Percentiles rank a stretch among this genome's conserved stretches.
phyloP scores from a whole-genome alignment of 768 basidiomycete genomes.

The Termitomyces bulborhizus region DNA sequence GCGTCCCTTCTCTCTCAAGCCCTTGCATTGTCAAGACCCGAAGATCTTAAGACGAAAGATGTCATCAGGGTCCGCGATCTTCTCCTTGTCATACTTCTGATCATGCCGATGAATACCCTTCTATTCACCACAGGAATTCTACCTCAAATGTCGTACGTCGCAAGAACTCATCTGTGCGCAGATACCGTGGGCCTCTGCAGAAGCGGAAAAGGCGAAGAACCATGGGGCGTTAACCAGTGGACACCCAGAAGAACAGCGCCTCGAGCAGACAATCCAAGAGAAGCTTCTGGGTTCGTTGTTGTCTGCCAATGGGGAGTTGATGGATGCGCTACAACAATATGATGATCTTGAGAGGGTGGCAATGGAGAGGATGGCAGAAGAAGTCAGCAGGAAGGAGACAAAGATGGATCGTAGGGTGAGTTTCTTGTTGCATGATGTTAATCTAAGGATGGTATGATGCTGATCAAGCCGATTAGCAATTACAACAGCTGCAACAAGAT shows the following conservation, averaged over 20 bases:
- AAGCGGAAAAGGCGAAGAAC: conserved; percentile 52
- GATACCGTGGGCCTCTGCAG: conserved; percentile 86
- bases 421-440: conserved; percentile 4
- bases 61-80: conserved; percentile 40
- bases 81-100: no score
- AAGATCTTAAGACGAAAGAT: conserved; percentile 55
- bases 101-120: neutral
- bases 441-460: neutral
- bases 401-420: conserved; percentile 63
- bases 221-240: conserved; percentile 12
- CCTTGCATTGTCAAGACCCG: conserved; percentile 58
- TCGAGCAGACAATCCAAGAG: conserved; percentile 64
- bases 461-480: conserved; percentile 16
- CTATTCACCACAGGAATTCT: conserved; percentile 62
- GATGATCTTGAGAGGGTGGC: conserved; percentile 73
- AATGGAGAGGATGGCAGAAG: conserved; percentile 55
- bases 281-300: conserved; percentile 67
- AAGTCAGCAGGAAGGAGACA: conserved; percentile 63
- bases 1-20: conserved; percentile 70
- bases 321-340: conserved; percentile 64
- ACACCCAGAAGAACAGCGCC: conserved; percentile 24
- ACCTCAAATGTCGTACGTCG: conserved; percentile 68
- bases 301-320: conserved; percentile 64
- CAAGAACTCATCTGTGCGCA: conserved; percentile 81
- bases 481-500: conserved; percentile 32